Base-by-base conservation (phyloP, 1,284 basidiomycete species). In the Malassezia brasiliensis region DNA sequence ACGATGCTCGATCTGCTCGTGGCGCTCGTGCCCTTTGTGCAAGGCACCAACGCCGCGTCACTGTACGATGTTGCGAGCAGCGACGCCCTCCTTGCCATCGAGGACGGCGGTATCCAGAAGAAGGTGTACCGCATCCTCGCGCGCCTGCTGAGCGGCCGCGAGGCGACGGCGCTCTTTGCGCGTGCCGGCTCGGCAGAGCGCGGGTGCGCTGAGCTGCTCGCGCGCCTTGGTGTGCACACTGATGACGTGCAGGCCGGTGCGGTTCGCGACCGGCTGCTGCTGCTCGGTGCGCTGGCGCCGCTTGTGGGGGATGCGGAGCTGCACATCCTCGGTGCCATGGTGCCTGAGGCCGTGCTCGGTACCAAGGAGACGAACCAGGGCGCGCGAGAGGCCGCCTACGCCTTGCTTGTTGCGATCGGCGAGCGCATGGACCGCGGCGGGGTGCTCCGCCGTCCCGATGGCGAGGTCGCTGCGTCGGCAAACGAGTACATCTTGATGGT, bases 351-450 rank as follows among this genome's bases (percentile, higher is more conserved):
- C 14, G 87, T 96, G 4, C 79, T 99, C n/a, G 91, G 89, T 1
- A 96, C 91, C 28, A 99, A 98, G 75, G 94, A 98, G 75, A 88
- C 90, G 8, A 96, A 94, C 35, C 90, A 93, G 74, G 89, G 88
- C 66, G 86, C 90, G 0, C 82, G 94, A 47, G 82, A 81, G 58
- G 87, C 85, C 9, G 91, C 91, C 1, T 99, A 93, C 72, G 88
- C 91, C 36, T 77, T 96, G 45, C 81, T 98, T 42, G 83, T 98
- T 2, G 81, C 82, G 19, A 93, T 99, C 88, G 94, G 88, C 9
- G 79, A 81, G 68, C 96, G 91, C 78, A 96, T 98, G 90, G 80
- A 81, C 22, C 77, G 81, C 53, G 94, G 90, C 25, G 94, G 93
- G 46, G 77, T 84, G 2, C 86, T 98, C 42, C 85, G 85, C 73